Base-by-base conservation (phyloP, 352 stramenopile genomes). In the Phytophthora colocasiae region DNA sequence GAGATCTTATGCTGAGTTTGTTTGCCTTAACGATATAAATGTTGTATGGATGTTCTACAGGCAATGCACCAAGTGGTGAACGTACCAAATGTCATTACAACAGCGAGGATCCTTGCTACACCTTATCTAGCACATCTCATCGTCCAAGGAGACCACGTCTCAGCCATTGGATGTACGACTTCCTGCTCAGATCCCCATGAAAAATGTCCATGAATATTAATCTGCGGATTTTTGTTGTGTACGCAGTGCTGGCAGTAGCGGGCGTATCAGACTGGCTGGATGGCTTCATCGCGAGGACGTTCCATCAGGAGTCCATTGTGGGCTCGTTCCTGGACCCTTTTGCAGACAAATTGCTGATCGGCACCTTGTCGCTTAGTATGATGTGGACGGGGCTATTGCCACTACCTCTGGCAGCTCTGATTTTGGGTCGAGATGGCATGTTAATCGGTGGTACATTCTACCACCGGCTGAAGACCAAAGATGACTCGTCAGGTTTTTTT, bases 291-390 rank as follows among this genome's bases (percentile, higher is more conserved):
- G 87, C 87, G 38, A 85, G 85, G 6, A 81, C 64, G 22, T 89
- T 82, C 63, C 87, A 92, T 58, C 85, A 92, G 46, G 74, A 92
- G 75, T 92, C 87, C 11, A 90, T 93, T 29, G 69, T 95, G 19
- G 87, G 87, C 17, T 93, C 87, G 26, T 92, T 95, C 73, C 63
- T 95, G 31, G 87, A 95, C 56, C 87, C 87, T 7, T 85, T 95
- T 47, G 87, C 87, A 15, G 87, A 95, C 74, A 95, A 95, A 68
- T 51, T 93, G 50, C 74, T 95, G 62, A 75, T 95, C 48, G 83
- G 81, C 48, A 85, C 83, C 19, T 71, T 95, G 59, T 93, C 82
- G 27, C 55, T 93, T 24, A 93, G 83, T 49, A 91, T 92, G 76
- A 71, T 91, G 40, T 85, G 76, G 72, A 84, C 83, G 29, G 78